Conservation (phyloP, 208 protist species). For the Crithidia mellificae region DNA sequence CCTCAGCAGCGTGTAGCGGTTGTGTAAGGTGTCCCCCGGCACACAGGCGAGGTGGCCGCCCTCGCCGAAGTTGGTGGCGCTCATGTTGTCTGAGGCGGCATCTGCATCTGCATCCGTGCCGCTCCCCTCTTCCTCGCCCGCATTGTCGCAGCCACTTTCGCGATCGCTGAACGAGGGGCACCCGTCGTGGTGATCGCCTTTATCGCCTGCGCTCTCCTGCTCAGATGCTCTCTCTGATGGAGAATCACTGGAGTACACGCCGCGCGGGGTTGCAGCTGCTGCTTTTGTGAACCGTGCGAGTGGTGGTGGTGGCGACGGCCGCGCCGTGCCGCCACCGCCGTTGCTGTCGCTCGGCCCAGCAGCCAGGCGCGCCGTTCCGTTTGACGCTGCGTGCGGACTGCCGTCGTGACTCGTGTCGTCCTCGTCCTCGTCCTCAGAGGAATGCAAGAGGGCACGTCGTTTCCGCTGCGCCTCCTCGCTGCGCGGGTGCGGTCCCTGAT, state of each 20-base stretch:
- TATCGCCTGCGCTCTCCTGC: too few species aligned
- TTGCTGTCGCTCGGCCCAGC: not conserved
- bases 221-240: too few species aligned
- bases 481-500: conserved; percentile 18
- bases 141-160: too few species aligned
- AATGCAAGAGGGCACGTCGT: not conserved
- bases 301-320: too few species aligned
- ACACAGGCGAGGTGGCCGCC: conserved; percentile 61
- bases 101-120: not conserved
- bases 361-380: not conserved
- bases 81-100: conserved; percentile 26
- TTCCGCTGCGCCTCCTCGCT: conserved; percentile 21
- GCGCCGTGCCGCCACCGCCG: too few species aligned
- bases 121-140: not conserved
- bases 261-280: too few species aligned
- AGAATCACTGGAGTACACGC: too few species aligned
- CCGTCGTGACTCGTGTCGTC: conserved; percentile 6
- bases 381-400: not conserved
- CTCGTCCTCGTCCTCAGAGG: conserved; percentile 8
- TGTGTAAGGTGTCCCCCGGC: conserved; percentile 61
- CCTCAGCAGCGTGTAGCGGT: conserved; percentile 56
- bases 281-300: too few species aligned
- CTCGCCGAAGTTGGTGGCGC: conserved; percentile 49
- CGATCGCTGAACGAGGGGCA: too few species aligned
- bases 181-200: too few species aligned